Evolutionary conservation across 176 grass and related monocot genomes (phyloP).

Genomic region (Carex myosuroides): DNA sequence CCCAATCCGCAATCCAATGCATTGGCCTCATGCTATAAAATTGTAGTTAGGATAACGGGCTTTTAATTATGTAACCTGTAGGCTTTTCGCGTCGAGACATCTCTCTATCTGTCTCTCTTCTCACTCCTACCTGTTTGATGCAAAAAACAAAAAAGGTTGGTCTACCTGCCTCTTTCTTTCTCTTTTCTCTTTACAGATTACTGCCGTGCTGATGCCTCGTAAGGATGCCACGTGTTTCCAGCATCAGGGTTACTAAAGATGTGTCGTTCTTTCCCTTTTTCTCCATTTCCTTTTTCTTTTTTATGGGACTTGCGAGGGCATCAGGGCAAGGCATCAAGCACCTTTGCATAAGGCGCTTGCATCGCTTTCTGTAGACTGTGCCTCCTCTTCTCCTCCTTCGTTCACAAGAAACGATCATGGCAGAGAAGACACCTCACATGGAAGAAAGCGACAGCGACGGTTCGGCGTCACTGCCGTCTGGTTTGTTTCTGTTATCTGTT

Average conservation of each 20-base stretch:
- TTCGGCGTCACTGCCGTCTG: constrained; percentile 14
- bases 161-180: not conserved
- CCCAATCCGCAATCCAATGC: not conserved
- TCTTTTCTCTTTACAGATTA: not conserved
- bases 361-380: not conserved
- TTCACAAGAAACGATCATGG: constrained; percentile 2
- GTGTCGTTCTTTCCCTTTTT: not conserved
- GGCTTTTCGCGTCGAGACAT: no score
- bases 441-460: constrained; percentile 17
- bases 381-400: not conserved
- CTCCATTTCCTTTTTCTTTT: not conserved
- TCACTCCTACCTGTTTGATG: no score
- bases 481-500: constrained; percentile 9
- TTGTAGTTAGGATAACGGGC: not conserved
- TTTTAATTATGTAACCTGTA: not conserved
- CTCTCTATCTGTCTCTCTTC: no score
- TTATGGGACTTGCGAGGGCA: not conserved
- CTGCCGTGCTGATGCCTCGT: not conserved
- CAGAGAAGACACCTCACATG: constrained; percentile 9
- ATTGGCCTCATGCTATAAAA: not conserved
- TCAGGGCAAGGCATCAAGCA: not conserved
- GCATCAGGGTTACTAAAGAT: not conserved
- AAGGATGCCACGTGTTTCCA: not conserved
- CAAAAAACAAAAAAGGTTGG: no score
- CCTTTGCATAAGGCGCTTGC: not conserved